Evolutionary conservation across 768 basidiomycete species (phyloP).

Genomic region (Boletus rubroflammeus): DNA sequence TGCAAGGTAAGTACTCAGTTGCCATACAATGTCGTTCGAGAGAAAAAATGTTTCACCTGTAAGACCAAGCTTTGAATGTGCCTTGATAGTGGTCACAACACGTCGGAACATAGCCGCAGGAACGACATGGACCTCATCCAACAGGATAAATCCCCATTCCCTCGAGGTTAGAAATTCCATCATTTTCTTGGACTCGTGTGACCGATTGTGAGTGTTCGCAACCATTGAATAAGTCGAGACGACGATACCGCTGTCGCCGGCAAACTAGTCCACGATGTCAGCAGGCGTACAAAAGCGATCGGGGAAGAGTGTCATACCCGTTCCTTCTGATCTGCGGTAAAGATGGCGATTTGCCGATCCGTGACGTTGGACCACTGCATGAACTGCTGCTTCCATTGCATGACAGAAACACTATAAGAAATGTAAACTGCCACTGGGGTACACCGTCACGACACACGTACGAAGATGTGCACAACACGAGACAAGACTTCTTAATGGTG

Average conservation of each 20-base stretch:
- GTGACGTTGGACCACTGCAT: slow-evolving; percentile 99
- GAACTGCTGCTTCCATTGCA: slow-evolving; percentile 99
- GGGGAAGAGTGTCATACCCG: slow-evolving; percentile 50
- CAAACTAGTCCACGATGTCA: slow-evolving; percentile 57
- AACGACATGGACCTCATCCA: slow-evolving; percentile 99
- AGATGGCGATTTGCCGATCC: slow-evolving; percentile 93
- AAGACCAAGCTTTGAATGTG: slow-evolving; percentile 95
- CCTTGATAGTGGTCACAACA: slow-evolving; percentile 97
- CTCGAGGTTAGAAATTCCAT: slow-evolving; percentile 99
- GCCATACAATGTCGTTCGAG: neutral
- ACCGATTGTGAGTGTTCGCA: slow-evolving; percentile 95
- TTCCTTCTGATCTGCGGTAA: slow-evolving; percentile 97
- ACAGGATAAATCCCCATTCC: slow-evolving; percentile 97
- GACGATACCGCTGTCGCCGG: slow-evolving; percentile 95
- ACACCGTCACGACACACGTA: slow-evolving; percentile 38
- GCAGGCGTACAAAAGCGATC: neutral
- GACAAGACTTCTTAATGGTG: slow-evolving; percentile 98
- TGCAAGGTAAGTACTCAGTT: slow-evolving; percentile 29
- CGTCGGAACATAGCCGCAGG: slow-evolving; percentile 98
- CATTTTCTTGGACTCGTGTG: slow-evolving; percentile 99
- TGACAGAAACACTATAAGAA: slow-evolving; percentile 71
- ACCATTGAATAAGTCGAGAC: slow-evolving; percentile 99
- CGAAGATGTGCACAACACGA: slow-evolving; percentile 98
- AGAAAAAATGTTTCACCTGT: slow-evolving; percentile 60
- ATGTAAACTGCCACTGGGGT: slow-evolving; percentile 7